Base-by-base conservation (phyloP, 805 yeast genomes). In the Lipomyces mesembrius region DNA sequence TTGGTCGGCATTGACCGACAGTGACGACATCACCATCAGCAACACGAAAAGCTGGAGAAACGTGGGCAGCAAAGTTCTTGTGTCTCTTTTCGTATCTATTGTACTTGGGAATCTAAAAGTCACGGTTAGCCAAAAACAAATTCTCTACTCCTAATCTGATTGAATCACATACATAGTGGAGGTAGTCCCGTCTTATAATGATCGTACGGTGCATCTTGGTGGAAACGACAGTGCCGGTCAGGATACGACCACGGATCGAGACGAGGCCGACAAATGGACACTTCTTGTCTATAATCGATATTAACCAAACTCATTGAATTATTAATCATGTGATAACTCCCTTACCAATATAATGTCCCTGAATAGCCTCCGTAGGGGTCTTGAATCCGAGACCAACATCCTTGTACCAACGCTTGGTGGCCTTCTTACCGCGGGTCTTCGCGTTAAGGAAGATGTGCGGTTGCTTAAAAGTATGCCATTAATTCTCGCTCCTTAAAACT, bases 51-150 rank as follows among this genome's bases (percentile, higher is more conserved):
- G 98, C 98, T 86, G 99, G 99, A 76, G 98, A 94, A 80, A 95
- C 91, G 87, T 95, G 99, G 79, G 97, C 99, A 83, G 99, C 96
- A 74, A 95, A 88, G 90, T 95, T 95, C 95, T 95, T 95, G 91
- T 95, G 99, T 88, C 99, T 92, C 91, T 95, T 95, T 88, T 95
- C 99, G 91, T 92, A 95, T 91, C 99, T 93, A 97, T 94, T 95
- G 88, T 95, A 95, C 90, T 95, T 95, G 85, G 98, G 97, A 84
- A 95, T 91, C 69, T 67, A 35, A 39, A 46, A 3, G 6, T n/a
- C n/a, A 52, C 27, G 32, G 56, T 63, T 37, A 63, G 62, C 49
- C 32, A 29, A 29, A 29, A 0, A 57, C 53, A n/a, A n/a, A n/a
- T n/a, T n/a, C 32, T 14, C 34, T 55, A 8, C 32, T 56, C 14